These are phyloP conservation scores for Chaetomium fimeti DNA, from an alignment of 495 filamentous ascomycete species.

Conservation along the genomic window DNA sequence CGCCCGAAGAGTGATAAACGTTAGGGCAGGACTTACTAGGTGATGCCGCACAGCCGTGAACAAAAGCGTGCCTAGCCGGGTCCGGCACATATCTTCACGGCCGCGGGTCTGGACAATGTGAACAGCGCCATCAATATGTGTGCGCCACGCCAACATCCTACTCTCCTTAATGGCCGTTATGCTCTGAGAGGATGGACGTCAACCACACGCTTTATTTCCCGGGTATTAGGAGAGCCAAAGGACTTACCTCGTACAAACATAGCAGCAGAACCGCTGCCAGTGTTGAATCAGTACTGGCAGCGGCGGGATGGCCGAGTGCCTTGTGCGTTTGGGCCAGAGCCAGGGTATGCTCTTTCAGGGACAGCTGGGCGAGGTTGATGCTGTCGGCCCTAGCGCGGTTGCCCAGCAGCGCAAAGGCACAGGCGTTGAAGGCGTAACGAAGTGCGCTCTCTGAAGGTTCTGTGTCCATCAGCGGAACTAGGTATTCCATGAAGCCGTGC, in stretches of 20 bases:
- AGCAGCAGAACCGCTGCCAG: constrained; percentile 33
- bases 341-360: constrained; percentile 45
- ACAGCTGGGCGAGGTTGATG: constrained; percentile 38
- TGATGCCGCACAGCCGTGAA: constrained; percentile 52
- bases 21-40: constrained; percentile 42
- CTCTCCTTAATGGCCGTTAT: constrained; percentile 47
- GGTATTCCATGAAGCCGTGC: constrained; percentile 56
- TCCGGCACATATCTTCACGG: constrained; percentile 47
- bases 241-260: constrained; percentile 30
- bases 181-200: constrained; percentile 23
- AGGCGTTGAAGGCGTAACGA: constrained; percentile 57
- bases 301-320: constrained; percentile 51
- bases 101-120: constrained; percentile 52
- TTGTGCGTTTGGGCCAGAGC: constrained; percentile 55
- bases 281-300: constrained; percentile 29
- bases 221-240: not conserved
- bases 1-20: not conserved
- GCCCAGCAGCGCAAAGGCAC: constrained; percentile 54
- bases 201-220: not conserved
- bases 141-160: constrained; percentile 50
- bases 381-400: constrained; percentile 41
- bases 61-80: constrained; percentile 44
- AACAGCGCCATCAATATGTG: constrained; percentile 56
- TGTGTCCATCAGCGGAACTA: constrained; percentile 54
- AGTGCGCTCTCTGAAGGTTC: constrained; percentile 50